phyloP scores from a whole-genome alignment of 768 basidiomycete species.

The Pisolithus microcarpus region DNA sequence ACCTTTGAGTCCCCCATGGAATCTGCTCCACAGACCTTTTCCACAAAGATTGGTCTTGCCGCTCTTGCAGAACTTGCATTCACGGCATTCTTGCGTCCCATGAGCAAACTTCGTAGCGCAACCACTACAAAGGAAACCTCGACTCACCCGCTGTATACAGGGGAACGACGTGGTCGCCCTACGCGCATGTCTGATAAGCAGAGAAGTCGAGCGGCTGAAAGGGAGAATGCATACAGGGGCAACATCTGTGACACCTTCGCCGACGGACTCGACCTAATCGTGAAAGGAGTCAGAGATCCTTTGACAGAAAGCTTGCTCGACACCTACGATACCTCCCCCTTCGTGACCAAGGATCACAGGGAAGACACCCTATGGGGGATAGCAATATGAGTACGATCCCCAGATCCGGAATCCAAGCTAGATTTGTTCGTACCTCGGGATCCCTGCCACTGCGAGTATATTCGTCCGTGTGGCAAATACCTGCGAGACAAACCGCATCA shows the following conservation, averaged over 20 bases:
- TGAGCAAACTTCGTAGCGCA: neutral
- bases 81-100: constrained; percentile 61
- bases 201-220: neutral
- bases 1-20: neutral
- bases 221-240: constrained; percentile 36
- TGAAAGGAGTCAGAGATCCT: constrained; percentile 1
- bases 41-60: constrained; percentile 99
- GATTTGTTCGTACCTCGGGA: constrained; percentile 59
- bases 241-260: constrained; percentile 86
- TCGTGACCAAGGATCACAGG: constrained; percentile 94
- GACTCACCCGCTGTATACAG: constrained; percentile 82
- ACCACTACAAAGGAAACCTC: constrained; percentile 8
- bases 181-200: neutral
- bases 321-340: constrained; percentile 79
- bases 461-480: constrained; percentile 97
- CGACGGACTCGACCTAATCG: constrained; percentile 87
- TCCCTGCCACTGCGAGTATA: constrained; percentile 96
- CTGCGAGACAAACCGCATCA: constrained; percentile 28
- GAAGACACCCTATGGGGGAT: constrained; percentile 59
- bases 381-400: neutral
- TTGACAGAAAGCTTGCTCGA: neutral
- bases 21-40: constrained; percentile 47
- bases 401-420: neutral
- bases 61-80: constrained; percentile 99
- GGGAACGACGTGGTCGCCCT: constrained; percentile 96